Evolutionary conservation across 2,329 filamentous ascomycete species (phyloP).

Genomic region (Magnaporthales sp.): DNA sequence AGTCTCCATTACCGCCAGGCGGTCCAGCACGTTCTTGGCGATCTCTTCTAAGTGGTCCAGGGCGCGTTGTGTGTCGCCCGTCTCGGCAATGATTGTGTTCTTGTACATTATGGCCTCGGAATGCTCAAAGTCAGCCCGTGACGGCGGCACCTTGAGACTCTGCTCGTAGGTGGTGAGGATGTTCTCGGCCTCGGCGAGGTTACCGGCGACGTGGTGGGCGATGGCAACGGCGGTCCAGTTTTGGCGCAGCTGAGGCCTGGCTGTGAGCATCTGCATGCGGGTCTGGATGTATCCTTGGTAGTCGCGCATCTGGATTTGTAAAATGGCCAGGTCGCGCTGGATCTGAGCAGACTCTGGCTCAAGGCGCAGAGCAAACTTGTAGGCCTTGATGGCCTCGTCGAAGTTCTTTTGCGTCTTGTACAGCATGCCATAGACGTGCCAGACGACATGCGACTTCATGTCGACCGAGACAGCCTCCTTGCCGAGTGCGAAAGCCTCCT

Average conservation of each 20-base stretch:
- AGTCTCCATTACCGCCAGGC: slow-evolving; percentile 75
- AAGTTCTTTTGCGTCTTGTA: slow-evolving; percentile 96
- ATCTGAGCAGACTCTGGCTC: slow-evolving; percentile 95
- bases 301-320: slow-evolving; percentile 95
- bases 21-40: slow-evolving; percentile 72
- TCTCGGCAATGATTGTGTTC: slow-evolving; percentile 87
- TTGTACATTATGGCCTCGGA: slow-evolving; percentile 94
- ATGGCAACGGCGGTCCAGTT: slow-evolving; percentile 98
- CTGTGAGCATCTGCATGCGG: slow-evolving; percentile 77
- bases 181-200: slow-evolving; percentile 78
- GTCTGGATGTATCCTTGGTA: slow-evolving; percentile 90
- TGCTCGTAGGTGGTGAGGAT: slow-evolving; percentile 89
- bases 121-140: slow-evolving; percentile 77
- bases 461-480: slow-evolving; percentile 90
- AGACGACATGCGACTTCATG: slow-evolving; percentile 99
- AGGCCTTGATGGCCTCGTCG: slow-evolving; percentile 97
- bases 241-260: slow-evolving; percentile 71
- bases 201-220: slow-evolving; percentile 83
- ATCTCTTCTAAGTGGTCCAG: slow-evolving; percentile 77
- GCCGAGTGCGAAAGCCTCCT: slow-evolving; percentile 88
- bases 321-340: slow-evolving; percentile 81
- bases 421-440: slow-evolving; percentile 95
- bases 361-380: slow-evolving; percentile 87
- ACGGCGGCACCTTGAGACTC: slow-evolving; percentile 73
- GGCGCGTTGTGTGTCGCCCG: slow-evolving; percentile 72